phyloP scores from a whole-genome alignment of 768 basidiomycete genomes.

The Aureoboletus auriporus region DNA sequence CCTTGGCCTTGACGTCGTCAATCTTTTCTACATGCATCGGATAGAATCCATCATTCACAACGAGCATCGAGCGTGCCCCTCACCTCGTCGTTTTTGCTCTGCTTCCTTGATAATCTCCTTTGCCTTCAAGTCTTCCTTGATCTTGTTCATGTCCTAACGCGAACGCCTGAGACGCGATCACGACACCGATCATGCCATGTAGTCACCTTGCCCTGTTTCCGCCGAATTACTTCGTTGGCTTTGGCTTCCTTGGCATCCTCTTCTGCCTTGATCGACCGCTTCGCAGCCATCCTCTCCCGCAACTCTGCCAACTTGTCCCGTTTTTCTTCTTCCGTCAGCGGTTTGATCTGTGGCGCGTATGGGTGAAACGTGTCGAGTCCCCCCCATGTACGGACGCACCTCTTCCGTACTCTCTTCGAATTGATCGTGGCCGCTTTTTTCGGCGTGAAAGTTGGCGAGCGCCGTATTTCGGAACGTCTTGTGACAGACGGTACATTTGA shows the following conservation, averaged over 20 bases:
- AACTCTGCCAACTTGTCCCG: slow-evolving; percentile 76
- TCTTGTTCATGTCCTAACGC: slow-evolving; percentile 59
- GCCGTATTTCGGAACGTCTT: slow-evolving; percentile 86
- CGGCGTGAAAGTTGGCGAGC: slow-evolving; percentile 88
- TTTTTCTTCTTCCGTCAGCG: slow-evolving; percentile 93
- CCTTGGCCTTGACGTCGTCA: slow-evolving; percentile 80
- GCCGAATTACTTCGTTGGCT: slow-evolving; percentile 71
- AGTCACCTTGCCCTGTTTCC: slow-evolving; percentile 75
- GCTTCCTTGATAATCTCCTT: slow-evolving; percentile 85
- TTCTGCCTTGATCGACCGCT: slow-evolving; percentile 67
- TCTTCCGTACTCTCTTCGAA: slow-evolving; percentile 97
- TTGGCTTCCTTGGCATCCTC: slow-evolving; percentile 71
- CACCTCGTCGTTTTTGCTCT: slow-evolving; percentile 76
- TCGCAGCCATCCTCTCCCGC: slow-evolving; percentile 72
- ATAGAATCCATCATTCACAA: too few relatives aligned
- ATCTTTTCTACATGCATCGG: slow-evolving; percentile 63
- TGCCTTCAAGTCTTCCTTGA: slow-evolving; percentile 71
- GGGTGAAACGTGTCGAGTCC: too few relatives aligned
- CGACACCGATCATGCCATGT: too few relatives aligned
- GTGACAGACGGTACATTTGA: slow-evolving; percentile 79
- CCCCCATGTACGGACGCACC: slow-evolving; percentile 35
- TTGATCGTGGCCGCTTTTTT: slow-evolving; percentile 92
- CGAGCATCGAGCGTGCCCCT: not conserved
- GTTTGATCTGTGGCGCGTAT: slow-evolving; percentile 66
- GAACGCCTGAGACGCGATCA: too few relatives aligned